A percentile compares a stretch with the other conserved stretches of the same genome.
These are phyloP conservation scores for Oxytropis ochrocephala DNA, from an alignment of 306 rosid genomes.

Conservation along the genomic window DNA sequence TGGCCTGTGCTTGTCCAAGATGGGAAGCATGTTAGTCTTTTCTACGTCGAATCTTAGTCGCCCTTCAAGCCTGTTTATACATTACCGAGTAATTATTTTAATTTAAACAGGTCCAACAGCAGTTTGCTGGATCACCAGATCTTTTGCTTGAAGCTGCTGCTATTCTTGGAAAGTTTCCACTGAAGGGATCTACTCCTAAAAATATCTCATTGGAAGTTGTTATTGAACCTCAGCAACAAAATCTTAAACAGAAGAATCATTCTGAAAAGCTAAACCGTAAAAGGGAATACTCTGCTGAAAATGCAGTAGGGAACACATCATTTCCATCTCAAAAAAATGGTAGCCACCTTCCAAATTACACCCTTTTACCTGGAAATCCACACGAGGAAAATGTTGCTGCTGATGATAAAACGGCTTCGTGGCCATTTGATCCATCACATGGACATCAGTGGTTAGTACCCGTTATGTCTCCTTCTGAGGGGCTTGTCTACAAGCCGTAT, in stretches of 20 bases:
- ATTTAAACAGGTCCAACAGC: slow-evolving; percentile 68
- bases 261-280: slow-evolving; percentile 51
- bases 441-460: slow-evolving; percentile 88
- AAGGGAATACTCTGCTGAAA: slow-evolving; percentile 75
- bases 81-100: slow-evolving; percentile 2
- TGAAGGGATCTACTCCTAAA: slow-evolving; percentile 41
- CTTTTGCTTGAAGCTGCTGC: slow-evolving; percentile 54
- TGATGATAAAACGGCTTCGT: slow-evolving; percentile 42
- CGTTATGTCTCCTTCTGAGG: slow-evolving; percentile 85
- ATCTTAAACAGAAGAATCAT: slow-evolving; percentile 35
- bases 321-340: slow-evolving; percentile 39
- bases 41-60: not conserved
- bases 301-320: slow-evolving; percentile 64
- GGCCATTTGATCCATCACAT: slow-evolving; percentile 58
- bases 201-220: slow-evolving; percentile 40
- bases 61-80: not conserved
- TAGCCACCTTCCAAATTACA: slow-evolving; percentile 47
- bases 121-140: slow-evolving; percentile 86
- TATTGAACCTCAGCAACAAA: slow-evolving; percentile 34
- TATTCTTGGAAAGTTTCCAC: slow-evolving; percentile 49
- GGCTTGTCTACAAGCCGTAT: slow-evolving; percentile 89
- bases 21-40: slow-evolving; percentile 14
- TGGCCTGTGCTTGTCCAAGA: slow-evolving; percentile 19
- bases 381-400: slow-evolving; percentile 31
- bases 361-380: slow-evolving; percentile 35